Percentiles rank a stretch among this genome's conserved stretches.
These are phyloP conservation scores for Amanita phalloides DNA, from an alignment of 768 basidiomycete species.

Conservation along the genomic window DNA sequence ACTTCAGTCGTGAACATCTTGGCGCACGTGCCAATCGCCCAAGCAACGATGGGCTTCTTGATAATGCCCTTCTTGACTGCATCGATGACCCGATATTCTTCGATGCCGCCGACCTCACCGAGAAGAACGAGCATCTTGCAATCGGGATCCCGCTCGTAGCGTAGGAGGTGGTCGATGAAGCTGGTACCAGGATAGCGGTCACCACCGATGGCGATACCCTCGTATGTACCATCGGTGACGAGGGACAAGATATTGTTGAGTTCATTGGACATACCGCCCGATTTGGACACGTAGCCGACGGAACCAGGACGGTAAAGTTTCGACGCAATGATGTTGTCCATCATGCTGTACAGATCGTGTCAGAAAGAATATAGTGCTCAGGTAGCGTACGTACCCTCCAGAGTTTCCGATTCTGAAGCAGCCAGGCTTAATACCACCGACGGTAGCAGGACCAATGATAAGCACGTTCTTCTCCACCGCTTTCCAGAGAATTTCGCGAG, in stretches of 20 bases:
- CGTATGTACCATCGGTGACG: conserved; percentile 95
- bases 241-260: conserved; percentile 99
- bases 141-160: conserved; percentile 93
- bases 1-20: conserved; percentile 99
- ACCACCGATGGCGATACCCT: conserved; percentile 99
- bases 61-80: conserved; percentile 90
- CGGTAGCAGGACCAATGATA: conserved; percentile 93
- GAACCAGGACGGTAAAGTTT: conserved; percentile 98
- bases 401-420: conserved; percentile 99
- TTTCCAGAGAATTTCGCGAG: conserved; percentile 88
- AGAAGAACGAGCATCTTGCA: conserved; percentile 99
- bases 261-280: conserved; percentile 99
- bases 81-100: conserved; percentile 98
- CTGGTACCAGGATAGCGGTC: conserved; percentile 98
- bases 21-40: conserved; percentile 99
- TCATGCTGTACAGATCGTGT: conserved; percentile 54
- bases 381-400: conserved; percentile 59
- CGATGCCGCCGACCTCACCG: conserved; percentile 97
- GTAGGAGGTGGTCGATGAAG: conserved; percentile 97
- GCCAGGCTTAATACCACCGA: conserved; percentile 98
- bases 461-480: conserved; percentile 80
- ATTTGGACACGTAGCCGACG: conserved; percentile 98
- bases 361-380: neutral
- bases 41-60: conserved; percentile 98
- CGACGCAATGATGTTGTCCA: conserved; percentile 99